Conservation (phyloP, 169 alveolate genomes). For the Hepatocystis sp. region DNA sequence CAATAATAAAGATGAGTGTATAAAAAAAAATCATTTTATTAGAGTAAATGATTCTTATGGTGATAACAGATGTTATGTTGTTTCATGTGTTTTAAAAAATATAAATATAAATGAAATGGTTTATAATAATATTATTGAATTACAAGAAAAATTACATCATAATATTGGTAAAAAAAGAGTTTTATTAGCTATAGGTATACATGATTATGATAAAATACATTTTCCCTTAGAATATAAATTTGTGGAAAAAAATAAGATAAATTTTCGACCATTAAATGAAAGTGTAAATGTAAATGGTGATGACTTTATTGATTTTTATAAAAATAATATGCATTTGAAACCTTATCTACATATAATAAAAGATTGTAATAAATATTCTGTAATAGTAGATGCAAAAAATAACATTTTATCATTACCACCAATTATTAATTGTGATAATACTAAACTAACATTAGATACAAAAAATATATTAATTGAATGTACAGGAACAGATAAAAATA, state of each 20-base stretch:
- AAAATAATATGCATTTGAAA: constrained; percentile 83
- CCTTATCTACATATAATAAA: constrained; percentile 89
- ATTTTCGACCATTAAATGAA: constrained; percentile 94
- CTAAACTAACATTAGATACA: constrained; percentile 95
- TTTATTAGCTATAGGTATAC: constrained; percentile 96
- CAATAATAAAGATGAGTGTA: constrained; percentile 81
- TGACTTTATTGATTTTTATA: constrained; percentile 18
- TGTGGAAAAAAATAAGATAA: constrained; percentile 90
- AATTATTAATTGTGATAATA: constrained; percentile 96
- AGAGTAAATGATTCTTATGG: constrained; percentile 54
- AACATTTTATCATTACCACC: constrained; percentile 98
- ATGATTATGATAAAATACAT: constrained; percentile 93
- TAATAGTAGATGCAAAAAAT: constrained; percentile 93
- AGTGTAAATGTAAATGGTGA: constrained; percentile 84
- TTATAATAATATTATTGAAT: constrained; percentile 95
- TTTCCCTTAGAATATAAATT: constrained; percentile 95
- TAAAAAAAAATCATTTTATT: constrained; percentile 45
- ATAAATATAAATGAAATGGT: constrained; percentile 90
- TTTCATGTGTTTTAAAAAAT: constrained; percentile 95
- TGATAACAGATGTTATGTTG: constrained; percentile 86
- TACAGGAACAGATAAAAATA: constrained; percentile 92
- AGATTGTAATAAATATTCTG: constrained; percentile 91
- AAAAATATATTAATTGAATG: constrained; percentile 96
- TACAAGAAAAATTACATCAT: constrained; percentile 98
- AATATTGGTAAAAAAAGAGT: constrained; percentile 96